Evolutionary conservation across 139 green algal species (phyloP), one percentile per base, ranked within the genome.

Genomic region (Closterium sp.): DNA sequence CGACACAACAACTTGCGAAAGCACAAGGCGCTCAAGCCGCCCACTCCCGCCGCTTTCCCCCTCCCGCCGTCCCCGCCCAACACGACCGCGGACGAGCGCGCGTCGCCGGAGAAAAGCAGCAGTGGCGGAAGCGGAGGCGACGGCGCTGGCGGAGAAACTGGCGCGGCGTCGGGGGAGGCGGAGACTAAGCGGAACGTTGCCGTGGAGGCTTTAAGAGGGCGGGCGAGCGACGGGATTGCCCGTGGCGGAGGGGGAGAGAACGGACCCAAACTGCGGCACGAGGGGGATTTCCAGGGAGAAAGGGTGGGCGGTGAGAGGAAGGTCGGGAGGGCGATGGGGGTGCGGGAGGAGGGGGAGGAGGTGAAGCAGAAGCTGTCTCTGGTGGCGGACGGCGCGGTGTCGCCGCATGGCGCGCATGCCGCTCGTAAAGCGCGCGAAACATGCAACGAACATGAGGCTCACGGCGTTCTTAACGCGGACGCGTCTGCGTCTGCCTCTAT

Each of bases 1-100:
- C 96, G 96, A 91, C 96, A 97, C 95, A 98, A 97, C 91, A 95
- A 94, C 7, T 95, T 96, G 29, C 94, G 96, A 22, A 92, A 96
- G 4, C 38, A 93, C 30, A 87, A 87, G 22, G 85, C n/a, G n/a
- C 21, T 31, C 85, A 32, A 30, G 85, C n/a, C 85, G 11, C 85
- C 85, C 85, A 24, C 85, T 27, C 21, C 85, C 85, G 85, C 85
- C 85, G 85, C 85, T 79, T 79, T 24, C 62, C 17, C 62, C 62
- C 19, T 79, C 62, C 62, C 62, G 17, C 62, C 62, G 19, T 79
- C 62, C 62, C 62, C 62, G 19, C 62, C 62, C 62, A 79, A 79
- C 19, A 79, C 62, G 17, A 79, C 17, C 17, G 62, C 2, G 62
- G 62, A 79, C 17, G 62, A 24, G 19, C 13, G 62, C 17, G 62